Percentiles rank a stretch among this genome's conserved stretches.
Conservation (phyloP, 306 rosid species). For the Vigna nakashimae region DNA sequence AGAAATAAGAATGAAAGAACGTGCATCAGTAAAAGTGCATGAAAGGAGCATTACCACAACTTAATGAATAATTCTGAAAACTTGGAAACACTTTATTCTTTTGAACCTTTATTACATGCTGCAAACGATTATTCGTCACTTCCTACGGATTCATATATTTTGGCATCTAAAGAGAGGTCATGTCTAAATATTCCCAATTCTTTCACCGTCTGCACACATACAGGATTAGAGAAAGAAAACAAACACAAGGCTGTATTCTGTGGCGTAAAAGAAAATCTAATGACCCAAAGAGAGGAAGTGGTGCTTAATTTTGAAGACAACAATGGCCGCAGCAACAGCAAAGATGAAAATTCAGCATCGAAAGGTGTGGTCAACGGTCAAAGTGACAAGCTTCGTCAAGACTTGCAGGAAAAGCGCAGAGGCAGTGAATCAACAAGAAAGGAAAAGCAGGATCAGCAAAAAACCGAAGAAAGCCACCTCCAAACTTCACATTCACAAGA, state of each 20-base stretch:
- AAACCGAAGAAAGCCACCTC: background rate
- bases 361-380: background rate
- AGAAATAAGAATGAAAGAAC: background rate
- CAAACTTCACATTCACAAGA: constrained; percentile 5
- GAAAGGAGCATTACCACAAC: background rate
- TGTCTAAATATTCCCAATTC: background rate
- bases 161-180: background rate
- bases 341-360: background rate
- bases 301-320: constrained; percentile 17
- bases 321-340: background rate
- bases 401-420: background rate
- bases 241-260: background rate
- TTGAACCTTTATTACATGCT: background rate
- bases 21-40: background rate
- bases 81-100: background rate
- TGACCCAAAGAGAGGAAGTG: constrained; percentile 6
- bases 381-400: background rate
- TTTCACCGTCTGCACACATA: background rate
- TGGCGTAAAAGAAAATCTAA: background rate
- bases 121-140: background rate
- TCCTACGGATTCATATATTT: background rate
- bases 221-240: background rate
- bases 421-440: background rate
- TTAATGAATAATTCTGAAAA: background rate
- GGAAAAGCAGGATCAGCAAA: background rate